A percentile compares a stretch with the other conserved stretches of the same genome.
Conservation (phyloP, 2,329 filamentous ascomycete genomes). For the Aaosphaeria pasadenensis region DNA sequence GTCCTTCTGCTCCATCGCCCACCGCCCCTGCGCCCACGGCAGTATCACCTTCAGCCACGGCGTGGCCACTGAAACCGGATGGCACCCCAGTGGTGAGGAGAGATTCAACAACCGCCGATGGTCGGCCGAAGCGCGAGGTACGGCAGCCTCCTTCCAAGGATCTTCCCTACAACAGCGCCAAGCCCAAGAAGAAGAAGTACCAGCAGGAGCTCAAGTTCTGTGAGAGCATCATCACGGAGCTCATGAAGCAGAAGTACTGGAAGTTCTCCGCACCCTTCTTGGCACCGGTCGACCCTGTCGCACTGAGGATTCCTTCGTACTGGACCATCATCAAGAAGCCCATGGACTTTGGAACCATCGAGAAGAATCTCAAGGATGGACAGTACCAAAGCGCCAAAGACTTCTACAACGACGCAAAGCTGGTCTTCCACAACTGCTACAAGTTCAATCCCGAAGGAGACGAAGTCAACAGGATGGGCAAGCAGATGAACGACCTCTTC, state of each 20-base stretch:
- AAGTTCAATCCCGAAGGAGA: slow-evolving; percentile 85
- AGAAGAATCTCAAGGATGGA: slow-evolving; percentile 70
- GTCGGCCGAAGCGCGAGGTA: slow-evolving; percentile 87
- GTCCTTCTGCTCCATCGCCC: slow-evolving; percentile 45
- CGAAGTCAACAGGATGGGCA: slow-evolving; percentile 68
- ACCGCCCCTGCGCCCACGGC: slow-evolving; percentile 34
- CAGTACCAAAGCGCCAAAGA: slow-evolving; percentile 81
- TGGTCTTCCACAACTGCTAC: slow-evolving; percentile 87
- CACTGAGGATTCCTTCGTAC: slow-evolving; percentile 89
- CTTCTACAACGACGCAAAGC: slow-evolving; percentile 76
- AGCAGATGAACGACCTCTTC: slow-evolving; percentile 72
- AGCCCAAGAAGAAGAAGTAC: slow-evolving; percentile 87
- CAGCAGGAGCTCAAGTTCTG: slow-evolving; percentile 89
- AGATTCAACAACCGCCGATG: slow-evolving; percentile 74
- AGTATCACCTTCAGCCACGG: slow-evolving; percentile 43
- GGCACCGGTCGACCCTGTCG: slow-evolving; percentile 85
- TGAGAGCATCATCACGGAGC: slow-evolving; percentile 73
- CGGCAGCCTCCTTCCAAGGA: slow-evolving; percentile 89
- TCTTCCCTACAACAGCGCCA: slow-evolving; percentile 77
- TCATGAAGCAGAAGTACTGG: slow-evolving; percentile 71
- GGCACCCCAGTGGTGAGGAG: slow-evolving; percentile 80
- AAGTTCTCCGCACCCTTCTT: slow-evolving; percentile 71
- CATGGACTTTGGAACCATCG: slow-evolving; percentile 89
- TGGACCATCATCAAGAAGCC: slow-evolving; percentile 93
- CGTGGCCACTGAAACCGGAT: slow-evolving; percentile 74